Base-by-base conservation (phyloP, 257 asterid genomes). In the Jacaranda mimosifolia region DNA sequence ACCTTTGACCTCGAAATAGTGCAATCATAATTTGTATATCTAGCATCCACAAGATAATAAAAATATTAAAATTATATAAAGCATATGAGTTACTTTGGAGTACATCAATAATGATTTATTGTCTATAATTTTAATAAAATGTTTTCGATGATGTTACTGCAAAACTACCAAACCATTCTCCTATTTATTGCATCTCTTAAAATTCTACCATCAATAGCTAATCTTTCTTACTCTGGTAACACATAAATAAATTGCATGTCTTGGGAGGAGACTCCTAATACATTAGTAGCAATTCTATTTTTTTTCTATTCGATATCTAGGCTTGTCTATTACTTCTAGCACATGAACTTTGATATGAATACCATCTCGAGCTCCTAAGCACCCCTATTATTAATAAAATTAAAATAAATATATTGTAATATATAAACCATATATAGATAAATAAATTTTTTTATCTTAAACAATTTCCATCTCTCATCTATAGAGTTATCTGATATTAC, bases 331-430 rank as follows among this genome's bases (percentile, higher is more conserved):
- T 63, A 5, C 0, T 8, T 1, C 32, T 2, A 40, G 18, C 35
- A 74, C 53, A 21, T 2, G 15, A 21, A 63, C 58, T 9, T 36
- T 49, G 6, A 45, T 74, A 53, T 72, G 39, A 0, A 56, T 57
- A 56, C 68, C 68, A 71, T 71, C 65, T 53, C 42, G 21, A 38
- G 69, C 77, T 21, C 77, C 77, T 73, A 73, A 58, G 21, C 46
- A 45, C 9, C 70, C 56, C 7, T 55, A 38, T 35, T 14, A 38
- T 14, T 26, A 26, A 17, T 5, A 42, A 56, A 56, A 17, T 7
- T 19, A 58, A 58, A 26, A 4, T 19, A 58, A 58, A 6, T 26
- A 21, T 15, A 58, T 21, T 19, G 3, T 58, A 21, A 19, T 26
- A 19, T 58, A 19, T 2, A 17, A 17, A 2, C 5, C 1, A 56